Conservation (phyloP, 306 rosid species). For the Pyrus betulifolia region DNA sequence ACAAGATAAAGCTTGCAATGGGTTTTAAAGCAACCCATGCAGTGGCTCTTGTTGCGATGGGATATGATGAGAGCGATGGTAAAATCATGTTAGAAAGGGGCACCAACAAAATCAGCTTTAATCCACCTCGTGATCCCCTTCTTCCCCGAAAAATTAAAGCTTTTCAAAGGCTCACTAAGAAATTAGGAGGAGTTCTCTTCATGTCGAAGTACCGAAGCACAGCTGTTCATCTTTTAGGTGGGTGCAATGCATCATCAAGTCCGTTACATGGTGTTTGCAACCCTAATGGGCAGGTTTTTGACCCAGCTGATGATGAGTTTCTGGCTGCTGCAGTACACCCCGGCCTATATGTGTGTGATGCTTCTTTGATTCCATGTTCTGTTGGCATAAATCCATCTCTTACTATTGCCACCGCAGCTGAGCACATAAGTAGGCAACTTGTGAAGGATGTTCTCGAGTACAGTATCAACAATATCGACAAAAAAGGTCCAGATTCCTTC, state of each 20-base stretch:
- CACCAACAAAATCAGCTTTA: slow-evolving; percentile 20
- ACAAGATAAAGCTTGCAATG: slow-evolving; percentile 19
- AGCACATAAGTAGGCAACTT: slow-evolving; percentile 24
- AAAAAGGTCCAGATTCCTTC: neutral
- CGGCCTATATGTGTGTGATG: slow-evolving; percentile 29
- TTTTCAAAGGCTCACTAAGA: slow-evolving; percentile 25
- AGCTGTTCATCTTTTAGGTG: slow-evolving; percentile 32
- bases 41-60: slow-evolving; percentile 22
- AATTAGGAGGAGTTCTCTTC: slow-evolving; percentile 28
- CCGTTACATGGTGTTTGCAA: slow-evolving; percentile 24
- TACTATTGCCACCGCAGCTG: slow-evolving; percentile 26
- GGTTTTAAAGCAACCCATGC: slow-evolving; percentile 24
- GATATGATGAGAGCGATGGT: slow-evolving; percentile 24
- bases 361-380: slow-evolving; percentile 34
- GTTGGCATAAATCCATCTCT: slow-evolving; percentile 30
- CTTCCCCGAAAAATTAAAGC: slow-evolving; percentile 17
- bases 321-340: slow-evolving; percentile 9
- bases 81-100: slow-evolving; percentile 12
- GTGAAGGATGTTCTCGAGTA: slow-evolving; percentile 20
- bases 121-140: slow-evolving; percentile 25
- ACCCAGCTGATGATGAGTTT: neutral
- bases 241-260: slow-evolving; percentile 27
- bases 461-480: too few species aligned
- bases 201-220: slow-evolving; percentile 26
- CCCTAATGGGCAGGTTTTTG: slow-evolving; percentile 25